Base-by-base conservation (phyloP, 2,329 filamentous ascomycete genomes). In the Neofusicoccum sp. region DNA sequence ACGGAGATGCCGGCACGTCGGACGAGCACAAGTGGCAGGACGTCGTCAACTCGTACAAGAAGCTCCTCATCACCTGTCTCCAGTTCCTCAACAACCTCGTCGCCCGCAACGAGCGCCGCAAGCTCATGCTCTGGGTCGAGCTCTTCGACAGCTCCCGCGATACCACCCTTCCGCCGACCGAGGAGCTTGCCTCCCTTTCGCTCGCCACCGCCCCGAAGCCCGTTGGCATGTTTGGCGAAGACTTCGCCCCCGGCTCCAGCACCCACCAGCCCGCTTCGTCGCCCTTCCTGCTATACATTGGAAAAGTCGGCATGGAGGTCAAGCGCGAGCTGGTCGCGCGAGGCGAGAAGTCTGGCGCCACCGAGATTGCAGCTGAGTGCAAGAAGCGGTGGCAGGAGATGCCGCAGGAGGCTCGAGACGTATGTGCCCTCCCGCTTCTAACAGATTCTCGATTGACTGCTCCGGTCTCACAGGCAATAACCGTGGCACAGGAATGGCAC, bases 81-180 rank as follows among this genome's bases (percentile, higher is more conserved):
- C 86, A 88, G 68, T 87, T 86, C 65, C 73, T 88, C 60, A 86
- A 88, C 73, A 88, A 88, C 64, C 80, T 87, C 51, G 84, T 86
- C 48, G 85, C 85, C 68, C 82, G 85, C 63, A 88, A 88, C 65
- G 85, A 88, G 71, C 80, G 85, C 62, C 77, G 84, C 40, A 88
- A 88, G 67, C 78, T 87, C 65, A 84, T 86, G 66, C 78, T 88
- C 2, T 88, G 85, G 85, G 73, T 87, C 38, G 83, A 86, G 69
- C 76, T 88, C 1, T 88, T 88, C 65, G 86, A 86, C 56, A 83
- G 82, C 63, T 79, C 82, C 16, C 69, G 76, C 6, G 75, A 78
- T 53, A 72, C 72, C 43, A 71, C 72, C 51, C 67, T 72, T 24
- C 65, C 68, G 0, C 66, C 64, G 9, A 60, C 69, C 14, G 68